Conservation (phyloP, 176 grass and related monocot genomes). For the Elymus sibiricus region DNA sequence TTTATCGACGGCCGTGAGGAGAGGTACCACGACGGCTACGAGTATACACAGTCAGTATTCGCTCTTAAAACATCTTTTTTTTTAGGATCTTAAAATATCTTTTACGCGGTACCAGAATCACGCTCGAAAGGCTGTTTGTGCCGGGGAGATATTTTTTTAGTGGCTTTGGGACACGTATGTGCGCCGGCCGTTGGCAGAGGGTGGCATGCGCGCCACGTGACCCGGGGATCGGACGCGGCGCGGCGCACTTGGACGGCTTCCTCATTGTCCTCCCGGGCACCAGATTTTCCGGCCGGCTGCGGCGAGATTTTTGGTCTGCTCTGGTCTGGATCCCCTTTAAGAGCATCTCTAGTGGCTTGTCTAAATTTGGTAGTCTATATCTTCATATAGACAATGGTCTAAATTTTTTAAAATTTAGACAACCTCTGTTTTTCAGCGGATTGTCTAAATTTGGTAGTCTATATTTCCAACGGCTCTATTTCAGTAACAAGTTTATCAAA, state of each 20-base stretch:
- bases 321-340: background rate
- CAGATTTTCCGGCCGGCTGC: background rate
- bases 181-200: background rate
- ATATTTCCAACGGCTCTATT: too few relatives aligned
- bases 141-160: background rate
- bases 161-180: background rate
- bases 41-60: background rate
- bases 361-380: too few relatives aligned
- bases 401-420: too few relatives aligned
- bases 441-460: too few relatives aligned
- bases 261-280: background rate
- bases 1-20: background rate
- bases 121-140: background rate
- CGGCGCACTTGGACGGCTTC: background rate
- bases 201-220: constrained; percentile 33
- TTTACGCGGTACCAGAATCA: background rate
- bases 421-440: too few relatives aligned
- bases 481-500: too few relatives aligned
- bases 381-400: too few relatives aligned
- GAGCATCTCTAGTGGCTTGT: too few relatives aligned
- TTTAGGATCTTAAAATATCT: background rate
- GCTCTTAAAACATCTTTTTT: too few relatives aligned
- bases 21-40: background rate
- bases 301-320: background rate
- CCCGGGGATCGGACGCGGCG: background rate